Evolutionary conservation across 495 filamentous ascomycete genomes (phyloP), one percentile per base, ranked within the genome.

Genomic region (Tuber brumale): DNA sequence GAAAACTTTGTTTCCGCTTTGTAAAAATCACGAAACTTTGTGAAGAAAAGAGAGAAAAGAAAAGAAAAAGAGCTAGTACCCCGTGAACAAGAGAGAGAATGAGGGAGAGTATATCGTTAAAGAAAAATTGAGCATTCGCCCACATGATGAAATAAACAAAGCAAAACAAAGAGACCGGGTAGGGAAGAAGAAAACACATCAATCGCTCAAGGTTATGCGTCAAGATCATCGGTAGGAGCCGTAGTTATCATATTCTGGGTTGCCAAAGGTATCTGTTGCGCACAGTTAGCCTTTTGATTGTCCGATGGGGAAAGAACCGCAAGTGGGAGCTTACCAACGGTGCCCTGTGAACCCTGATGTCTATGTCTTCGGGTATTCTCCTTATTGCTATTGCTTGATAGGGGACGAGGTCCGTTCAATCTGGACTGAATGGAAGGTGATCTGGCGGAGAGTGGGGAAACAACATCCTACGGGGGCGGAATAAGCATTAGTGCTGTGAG

Each of bases 341-440:
- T 80, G 69, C 74, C 75, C 74, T 82, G 80, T 23, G 80, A 80
- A 37, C 70, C 73, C 31, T 80, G 76, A 14, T 82, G 80, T 31
- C 80, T 80, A 42, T 80, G 75, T 37, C 79, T 79, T 72, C 81
- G 75, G 51, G 75, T 75, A 31, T 81, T 83, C 69, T 83, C 81
- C 75, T 83, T 83, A 69, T 83, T 82, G 48, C 81, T 83, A 73
- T 82, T 77, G 71, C 79, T 79, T 35, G 78, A 81, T 61, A 83
- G 69, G 35, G 81, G 81, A n/a, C 81, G 73, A 66, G 81, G 81
- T 39, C 81, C 81, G n/a, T 76, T 82, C 39, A 83, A 70, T 43
- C 79, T 75, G 57, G 78, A 81, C 66, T 79, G 81, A 16, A 76
- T 81, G 70, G 81, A 83, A 70, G 81, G 79, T n/a, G 81, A 79